phyloP scores from a whole-genome alignment of 768 basidiomycete species.

The Tremella fuciformis region DNA sequence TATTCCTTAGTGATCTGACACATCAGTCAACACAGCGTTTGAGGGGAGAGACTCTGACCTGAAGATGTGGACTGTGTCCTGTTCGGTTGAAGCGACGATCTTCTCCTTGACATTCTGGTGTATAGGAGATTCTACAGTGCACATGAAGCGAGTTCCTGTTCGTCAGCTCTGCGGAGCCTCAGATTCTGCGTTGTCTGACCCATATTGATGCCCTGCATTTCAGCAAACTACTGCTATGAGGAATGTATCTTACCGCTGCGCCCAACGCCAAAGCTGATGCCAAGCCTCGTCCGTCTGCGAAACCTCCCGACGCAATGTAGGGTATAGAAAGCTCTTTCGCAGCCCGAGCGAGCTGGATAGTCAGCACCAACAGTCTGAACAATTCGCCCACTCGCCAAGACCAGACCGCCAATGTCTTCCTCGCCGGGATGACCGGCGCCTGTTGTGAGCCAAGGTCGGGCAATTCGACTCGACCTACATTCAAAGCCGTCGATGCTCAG shows the following conservation, averaged over 20 bases:
- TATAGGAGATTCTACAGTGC: conserved; percentile 82
- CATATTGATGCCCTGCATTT: conserved; percentile 76
- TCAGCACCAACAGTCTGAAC: neutral
- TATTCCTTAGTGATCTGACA: conserved; percentile 30
- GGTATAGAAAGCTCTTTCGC: conserved; percentile 78
- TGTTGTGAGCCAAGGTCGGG: conserved; percentile 44
- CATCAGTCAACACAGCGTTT: neutral
- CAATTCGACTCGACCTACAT: conserved; percentile 57
- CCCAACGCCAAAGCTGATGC: conserved; percentile 78
- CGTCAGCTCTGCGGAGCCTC: neutral
- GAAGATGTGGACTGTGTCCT: conserved; percentile 81
- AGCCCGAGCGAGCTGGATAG: conserved; percentile 71
- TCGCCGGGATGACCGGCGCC: conserved; percentile 94
- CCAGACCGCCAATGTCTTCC: conserved; percentile 83
- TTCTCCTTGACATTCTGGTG: conserved; percentile 86
- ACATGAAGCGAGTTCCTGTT: conserved; percentile 80
- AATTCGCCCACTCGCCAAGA: conserved; percentile 60
- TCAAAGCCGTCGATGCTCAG: conserved; percentile 89
- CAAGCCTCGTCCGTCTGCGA: conserved; percentile 80
- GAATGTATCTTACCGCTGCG: conserved; percentile 62
- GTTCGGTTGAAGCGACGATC: conserved; percentile 77
- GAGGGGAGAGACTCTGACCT: conserved; percentile 51
- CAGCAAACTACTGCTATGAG: neutral
- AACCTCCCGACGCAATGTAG: conserved; percentile 85
- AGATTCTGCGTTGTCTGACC: conserved; percentile 40